These are phyloP conservation scores for Amanita pseudoporphyria DNA, from an alignment of 768 basidiomycete species.

Conservation along the genomic window DNA sequence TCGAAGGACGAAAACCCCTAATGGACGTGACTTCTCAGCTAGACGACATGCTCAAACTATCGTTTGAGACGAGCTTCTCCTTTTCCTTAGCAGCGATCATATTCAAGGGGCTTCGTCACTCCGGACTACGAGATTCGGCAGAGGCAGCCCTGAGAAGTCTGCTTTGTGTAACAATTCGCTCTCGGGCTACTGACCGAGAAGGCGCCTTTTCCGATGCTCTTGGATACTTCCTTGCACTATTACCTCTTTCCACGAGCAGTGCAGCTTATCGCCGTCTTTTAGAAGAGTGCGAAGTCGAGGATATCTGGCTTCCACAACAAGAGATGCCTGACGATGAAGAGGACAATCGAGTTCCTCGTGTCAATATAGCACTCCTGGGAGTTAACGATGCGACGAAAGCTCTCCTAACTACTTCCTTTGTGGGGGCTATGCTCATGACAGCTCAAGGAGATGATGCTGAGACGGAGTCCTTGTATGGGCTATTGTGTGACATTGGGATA, in stretches of 20 bases:
- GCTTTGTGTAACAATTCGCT: slow-evolving; percentile 47
- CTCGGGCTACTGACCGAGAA: slow-evolving; percentile 30
- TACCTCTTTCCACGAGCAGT: slow-evolving; percentile 56
- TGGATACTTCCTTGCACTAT: slow-evolving; percentile 71
- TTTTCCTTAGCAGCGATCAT: slow-evolving; percentile 77
- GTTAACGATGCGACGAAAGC: slow-evolving; percentile 55
- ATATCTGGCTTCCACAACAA: slow-evolving; percentile 28
- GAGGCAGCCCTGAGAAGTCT: slow-evolving; percentile 53
- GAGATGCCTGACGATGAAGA: slow-evolving; percentile 30
- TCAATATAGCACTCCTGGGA: slow-evolving; percentile 51
- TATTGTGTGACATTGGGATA: slow-evolving; percentile 63
- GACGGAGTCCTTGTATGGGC: slow-evolving; percentile 66
- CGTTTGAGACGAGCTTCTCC: slow-evolving; percentile 71
- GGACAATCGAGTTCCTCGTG: slow-evolving; percentile 34
- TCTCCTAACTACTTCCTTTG: slow-evolving; percentile 65
- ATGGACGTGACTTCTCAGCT: slow-evolving; percentile 63
- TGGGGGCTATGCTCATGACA: slow-evolving; percentile 62
- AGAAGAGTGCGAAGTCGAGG: slow-evolving; percentile 49
- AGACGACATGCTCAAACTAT: slow-evolving; percentile 62
- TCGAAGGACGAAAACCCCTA: slow-evolving; percentile 56
- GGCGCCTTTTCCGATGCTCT: slow-evolving; percentile 49
- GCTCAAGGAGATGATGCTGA: slow-evolving; percentile 78
- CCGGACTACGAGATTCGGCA: slow-evolving; percentile 51
- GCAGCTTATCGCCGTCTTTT: slow-evolving; percentile 51
- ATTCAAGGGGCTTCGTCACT: slow-evolving; percentile 78